Evolutionary conservation across 1,284 basidiomycete species (phyloP).

Genomic region (Moesziomyces antarcticus): DNA sequence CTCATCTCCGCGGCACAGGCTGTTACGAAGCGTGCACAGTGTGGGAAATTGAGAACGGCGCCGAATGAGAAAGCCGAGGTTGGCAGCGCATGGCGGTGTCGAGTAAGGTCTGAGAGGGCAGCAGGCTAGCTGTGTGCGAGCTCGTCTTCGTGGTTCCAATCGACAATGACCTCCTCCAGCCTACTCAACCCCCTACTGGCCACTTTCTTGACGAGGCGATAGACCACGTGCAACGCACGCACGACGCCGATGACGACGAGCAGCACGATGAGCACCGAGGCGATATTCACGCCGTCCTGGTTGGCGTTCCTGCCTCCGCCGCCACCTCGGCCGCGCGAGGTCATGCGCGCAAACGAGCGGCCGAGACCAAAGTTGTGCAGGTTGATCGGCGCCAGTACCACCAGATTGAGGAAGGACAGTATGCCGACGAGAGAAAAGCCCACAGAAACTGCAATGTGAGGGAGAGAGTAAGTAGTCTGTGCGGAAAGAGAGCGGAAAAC

Average conservation of each 20-base stretch:
- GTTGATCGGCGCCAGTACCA: conserved; percentile 51
- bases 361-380: conserved; percentile 53
- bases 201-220: conserved; percentile 26
- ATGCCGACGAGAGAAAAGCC: conserved; percentile 57
- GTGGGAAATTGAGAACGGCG: background rate
- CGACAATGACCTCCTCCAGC: conserved; percentile 50
- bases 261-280: conserved; percentile 45
- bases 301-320: conserved; percentile 21
- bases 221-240: conserved; percentile 42
- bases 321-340: conserved; percentile 10
- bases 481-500: background rate
- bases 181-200: conserved; percentile 32
- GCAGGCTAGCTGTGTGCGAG: no score
- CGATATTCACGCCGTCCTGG: conserved; percentile 45
- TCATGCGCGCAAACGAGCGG: conserved; percentile 50
- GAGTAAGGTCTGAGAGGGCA: no score
- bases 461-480: background rate
- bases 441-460: conserved; percentile 28
- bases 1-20: background rate
- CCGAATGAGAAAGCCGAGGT: no score
- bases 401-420: conserved; percentile 48
- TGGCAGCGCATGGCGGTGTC: no score
- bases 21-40: background rate
- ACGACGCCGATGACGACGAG: conserved; percentile 52
- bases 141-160: conserved; percentile 50